Evolutionary conservation across 2,329 filamentous ascomycete genomes (phyloP).

Genomic region (Reticulascus tulasneorum): DNA sequence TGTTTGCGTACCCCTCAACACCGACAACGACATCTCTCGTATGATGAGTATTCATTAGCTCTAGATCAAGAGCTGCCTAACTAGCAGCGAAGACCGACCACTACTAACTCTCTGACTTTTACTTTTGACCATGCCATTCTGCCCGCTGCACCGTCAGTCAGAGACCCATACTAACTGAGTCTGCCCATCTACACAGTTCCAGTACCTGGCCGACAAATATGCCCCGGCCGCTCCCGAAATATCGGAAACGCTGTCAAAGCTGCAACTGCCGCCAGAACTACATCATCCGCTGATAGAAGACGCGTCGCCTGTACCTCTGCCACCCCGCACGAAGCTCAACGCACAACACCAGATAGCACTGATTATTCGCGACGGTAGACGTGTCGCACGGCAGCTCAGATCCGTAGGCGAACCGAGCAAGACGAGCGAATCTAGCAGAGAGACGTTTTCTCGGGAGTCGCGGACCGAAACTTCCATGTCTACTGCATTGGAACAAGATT

Average conservation of each 20-base stretch:
- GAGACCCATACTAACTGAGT: slow-evolving; percentile 13
- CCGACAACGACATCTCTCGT: slow-evolving; percentile 8
- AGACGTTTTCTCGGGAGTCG: slow-evolving; percentile 40
- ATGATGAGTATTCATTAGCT: slow-evolving; percentile 63
- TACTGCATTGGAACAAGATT: slow-evolving; percentile 77
- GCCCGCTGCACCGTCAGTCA: slow-evolving; percentile 9
- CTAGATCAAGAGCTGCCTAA: slow-evolving; percentile 72
- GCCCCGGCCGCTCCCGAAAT: slow-evolving; percentile 62
- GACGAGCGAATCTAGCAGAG: slow-evolving; percentile 45
- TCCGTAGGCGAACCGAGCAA: slow-evolving; percentile 47
- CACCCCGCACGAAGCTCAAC: slow-evolving; percentile 40
- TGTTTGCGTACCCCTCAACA: slow-evolving; percentile 6
- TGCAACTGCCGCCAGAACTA: slow-evolving; percentile 57
- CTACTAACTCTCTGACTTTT: slow-evolving; percentile 37
- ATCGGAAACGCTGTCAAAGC: slow-evolving; percentile 61
- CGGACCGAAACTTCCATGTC: slow-evolving; percentile 53
- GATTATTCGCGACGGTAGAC: slow-evolving; percentile 61
- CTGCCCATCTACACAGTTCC: slow-evolving; percentile 43
- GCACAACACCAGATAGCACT: slow-evolving; percentile 57
- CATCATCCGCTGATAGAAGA: slow-evolving; percentile 43
- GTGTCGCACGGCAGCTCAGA: slow-evolving; percentile 50
- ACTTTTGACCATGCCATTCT: slow-evolving; percentile 12
- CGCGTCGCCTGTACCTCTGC: slow-evolving; percentile 50
- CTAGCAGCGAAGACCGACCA: slow-evolving; percentile 60
- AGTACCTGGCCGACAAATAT: slow-evolving; percentile 65